Evolutionary conservation across 352 stramenopile species (phyloP).

Genomic region (Globisporangium barbulae): DNA sequence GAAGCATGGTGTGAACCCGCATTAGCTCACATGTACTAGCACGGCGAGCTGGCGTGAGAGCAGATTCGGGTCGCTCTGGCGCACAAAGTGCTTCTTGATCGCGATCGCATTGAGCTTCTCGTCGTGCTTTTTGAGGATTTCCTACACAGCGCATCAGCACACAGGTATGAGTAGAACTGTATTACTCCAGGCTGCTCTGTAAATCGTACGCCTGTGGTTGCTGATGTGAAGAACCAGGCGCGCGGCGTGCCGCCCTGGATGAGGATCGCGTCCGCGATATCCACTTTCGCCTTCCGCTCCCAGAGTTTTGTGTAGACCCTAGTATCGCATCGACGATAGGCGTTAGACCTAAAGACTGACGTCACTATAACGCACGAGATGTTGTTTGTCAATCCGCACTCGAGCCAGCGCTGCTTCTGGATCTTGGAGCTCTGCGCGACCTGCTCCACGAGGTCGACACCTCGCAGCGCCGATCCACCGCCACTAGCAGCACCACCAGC

Average conservation of each 20-base stretch:
- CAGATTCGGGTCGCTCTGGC: conserved; percentile 17
- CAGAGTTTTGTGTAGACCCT: conserved; percentile 59
- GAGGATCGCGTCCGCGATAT: conserved; percentile 57
- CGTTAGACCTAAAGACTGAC: no score
- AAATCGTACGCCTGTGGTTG: conserved; percentile 38
- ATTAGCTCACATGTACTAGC: conserved; percentile 27
- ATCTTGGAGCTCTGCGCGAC: conserved; percentile 40
- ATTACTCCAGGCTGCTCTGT: background rate
- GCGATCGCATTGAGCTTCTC: conserved; percentile 31
- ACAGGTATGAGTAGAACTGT: background rate
- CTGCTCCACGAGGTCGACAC: conserved; percentile 51
- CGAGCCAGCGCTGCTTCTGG: conserved; percentile 52
- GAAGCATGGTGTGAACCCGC: no score
- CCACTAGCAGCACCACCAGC: background rate
- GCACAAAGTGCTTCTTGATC: conserved; percentile 45
- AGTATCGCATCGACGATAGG: no score
- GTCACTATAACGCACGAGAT: background rate
- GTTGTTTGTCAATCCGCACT: conserved; percentile 23
- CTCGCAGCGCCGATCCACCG: conserved; percentile 21
- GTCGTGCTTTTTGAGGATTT: conserved; percentile 46
- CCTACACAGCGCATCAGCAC: conserved; percentile 18
- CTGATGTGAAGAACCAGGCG: conserved; percentile 66
- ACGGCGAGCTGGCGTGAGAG: conserved; percentile 23
- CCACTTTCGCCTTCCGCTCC: conserved; percentile 53
- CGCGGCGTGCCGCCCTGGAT: conserved; percentile 35